phyloP scores from a whole-genome alignment of 1,284 basidiomycete species.

The Irpex lacteus region DNA sequence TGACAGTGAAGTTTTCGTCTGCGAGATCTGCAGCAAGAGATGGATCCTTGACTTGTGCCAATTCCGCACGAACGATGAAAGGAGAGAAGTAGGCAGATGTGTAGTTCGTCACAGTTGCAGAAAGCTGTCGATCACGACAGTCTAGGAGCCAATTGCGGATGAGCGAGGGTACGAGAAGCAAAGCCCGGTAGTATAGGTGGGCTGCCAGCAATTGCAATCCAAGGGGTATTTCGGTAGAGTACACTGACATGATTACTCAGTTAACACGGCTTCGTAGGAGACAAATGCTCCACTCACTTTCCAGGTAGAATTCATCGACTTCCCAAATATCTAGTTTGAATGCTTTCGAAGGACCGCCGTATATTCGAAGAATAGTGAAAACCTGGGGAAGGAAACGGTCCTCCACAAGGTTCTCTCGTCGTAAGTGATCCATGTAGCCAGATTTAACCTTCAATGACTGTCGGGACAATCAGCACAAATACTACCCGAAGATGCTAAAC shows the following conservation, averaged over 20 bases:
- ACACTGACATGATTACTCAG: constrained; percentile 42
- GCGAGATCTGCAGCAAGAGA: constrained; percentile 61
- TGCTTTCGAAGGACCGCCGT: constrained; percentile 53
- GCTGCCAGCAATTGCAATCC: constrained; percentile 76
- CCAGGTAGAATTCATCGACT: constrained; percentile 84
- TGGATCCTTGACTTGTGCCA: constrained; percentile 73
- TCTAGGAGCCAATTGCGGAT: constrained; percentile 85
- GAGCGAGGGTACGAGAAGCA: constrained; percentile 79
- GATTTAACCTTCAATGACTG: constrained; percentile 81
- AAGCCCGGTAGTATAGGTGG: constrained; percentile 85
- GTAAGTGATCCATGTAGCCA: constrained; percentile 84
- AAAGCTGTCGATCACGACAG: constrained; percentile 88
- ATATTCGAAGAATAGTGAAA: constrained; percentile 67
- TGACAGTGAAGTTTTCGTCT: constrained; percentile 83
- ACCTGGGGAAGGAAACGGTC: constrained; percentile 74
- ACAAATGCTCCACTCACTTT: constrained; percentile 49
- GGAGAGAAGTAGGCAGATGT: constrained; percentile 91
- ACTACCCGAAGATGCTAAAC: neutral
- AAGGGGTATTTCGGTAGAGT: constrained; percentile 52
- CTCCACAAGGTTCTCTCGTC: constrained; percentile 64
- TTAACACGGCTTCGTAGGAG: neutral
- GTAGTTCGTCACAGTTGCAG: constrained; percentile 71
- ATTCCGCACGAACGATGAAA: constrained; percentile 81
- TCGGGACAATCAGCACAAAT: constrained; percentile 1
- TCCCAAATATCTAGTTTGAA: constrained; percentile 83